A percentile compares a stretch with the other conserved stretches of the same genome.
phyloP scores from a whole-genome alignment of 257 asterid species.

The Lycium ferocissimum region DNA sequence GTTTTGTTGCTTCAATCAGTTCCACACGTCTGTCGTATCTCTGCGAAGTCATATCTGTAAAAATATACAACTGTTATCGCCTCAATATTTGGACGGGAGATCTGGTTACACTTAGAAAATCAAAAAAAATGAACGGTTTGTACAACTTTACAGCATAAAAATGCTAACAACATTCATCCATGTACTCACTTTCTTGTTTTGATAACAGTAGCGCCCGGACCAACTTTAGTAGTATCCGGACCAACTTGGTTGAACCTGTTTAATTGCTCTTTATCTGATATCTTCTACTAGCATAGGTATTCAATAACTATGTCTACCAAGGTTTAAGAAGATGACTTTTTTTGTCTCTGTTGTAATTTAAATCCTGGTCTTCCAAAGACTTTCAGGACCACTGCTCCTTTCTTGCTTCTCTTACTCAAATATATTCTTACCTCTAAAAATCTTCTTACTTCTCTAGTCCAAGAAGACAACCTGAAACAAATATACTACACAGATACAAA shows the following conservation, averaged over 20 bases:
- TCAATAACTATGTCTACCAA: not conserved
- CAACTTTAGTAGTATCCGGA: too few relatives aligned
- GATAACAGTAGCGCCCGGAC: too few relatives aligned
- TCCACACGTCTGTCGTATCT: not conserved
- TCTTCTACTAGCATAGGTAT: not conserved
- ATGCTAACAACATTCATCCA: not conserved
- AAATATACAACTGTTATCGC: not conserved
- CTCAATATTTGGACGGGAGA: not conserved
- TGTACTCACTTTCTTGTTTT: not conserved
- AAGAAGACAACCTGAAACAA: constrained; percentile 36
- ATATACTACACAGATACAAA: not conserved
- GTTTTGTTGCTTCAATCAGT: not conserved
- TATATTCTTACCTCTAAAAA: not conserved
- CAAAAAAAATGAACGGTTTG: not conserved
- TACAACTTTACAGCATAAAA: not conserved
- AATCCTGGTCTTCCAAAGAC: not conserved
- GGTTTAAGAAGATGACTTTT: not conserved
- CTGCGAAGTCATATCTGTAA: not conserved
- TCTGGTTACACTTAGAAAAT: not conserved
- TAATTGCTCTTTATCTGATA: too few relatives aligned
- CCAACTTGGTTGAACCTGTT: too few relatives aligned
- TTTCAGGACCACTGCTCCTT: not conserved
- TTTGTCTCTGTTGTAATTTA: not conserved
- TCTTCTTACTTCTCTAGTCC: not conserved
- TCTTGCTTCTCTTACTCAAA: not conserved